Evolutionary conservation across 805 yeast species (phyloP), one percentile per base, ranked within the genome.

Genomic region (Starmerella sp.): DNA sequence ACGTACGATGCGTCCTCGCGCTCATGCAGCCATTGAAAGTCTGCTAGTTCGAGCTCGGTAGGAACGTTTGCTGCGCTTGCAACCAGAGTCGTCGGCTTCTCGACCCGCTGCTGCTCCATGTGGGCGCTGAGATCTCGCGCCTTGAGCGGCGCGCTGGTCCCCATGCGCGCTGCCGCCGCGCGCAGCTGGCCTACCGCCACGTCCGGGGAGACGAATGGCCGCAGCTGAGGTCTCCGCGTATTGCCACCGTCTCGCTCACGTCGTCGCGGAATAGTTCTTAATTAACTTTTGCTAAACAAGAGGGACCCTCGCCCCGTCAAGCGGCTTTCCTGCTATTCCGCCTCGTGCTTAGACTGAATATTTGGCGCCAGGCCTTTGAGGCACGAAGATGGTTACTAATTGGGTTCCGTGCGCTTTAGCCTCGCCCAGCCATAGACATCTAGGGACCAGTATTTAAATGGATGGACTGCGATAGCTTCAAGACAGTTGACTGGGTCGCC

Each of bases 401-500:
- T 22, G 22, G 22, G 22, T 22, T 22, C 22, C 22, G 22, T 22
- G 22, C 22, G 22, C 22, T 22, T 22, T 22, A 22, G 3, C 3
- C 22, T 2, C 22, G 22, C 22, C 22, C 22, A 22, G 22, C 22
- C 22, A 22, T 22, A 22, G 35, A 10, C 35, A 32, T 8, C 35
- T 3, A 39, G 29, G n/a, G 29, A 39, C 29, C 15, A 39, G 11
- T 7, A 32, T 6, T 39, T 46, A 32, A 34, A 46, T 46, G 49
- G 49, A 46, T 46, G 49, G 39, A 46, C 39, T 17, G 39, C 30
- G 38, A 46, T 22, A 37, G 55, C 29, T 80, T 80, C 61, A 54
- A 64, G 15, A 73, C 76, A 15, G 65, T 70, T 14, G 85, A 80
- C 67, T 80, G 85, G 85, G 78, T 80, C 28, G 80, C 77, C 55